phyloP scores from a whole-genome alignment of 805 yeast species.

The Yamadazyma phyllophila region DNA sequence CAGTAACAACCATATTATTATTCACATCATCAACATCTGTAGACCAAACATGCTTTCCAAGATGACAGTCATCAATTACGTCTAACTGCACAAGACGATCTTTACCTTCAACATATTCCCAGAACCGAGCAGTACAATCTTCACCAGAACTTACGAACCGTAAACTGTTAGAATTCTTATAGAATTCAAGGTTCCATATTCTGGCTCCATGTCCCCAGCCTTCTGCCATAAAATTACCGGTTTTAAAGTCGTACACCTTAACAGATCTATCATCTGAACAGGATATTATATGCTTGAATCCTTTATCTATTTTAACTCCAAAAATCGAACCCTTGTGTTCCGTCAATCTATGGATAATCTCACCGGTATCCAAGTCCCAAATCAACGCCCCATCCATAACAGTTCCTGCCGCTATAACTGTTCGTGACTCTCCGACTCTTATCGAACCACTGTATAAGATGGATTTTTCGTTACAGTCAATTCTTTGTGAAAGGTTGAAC shows the following conservation, averaged over 20 bases:
- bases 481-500: constrained; percentile 25
- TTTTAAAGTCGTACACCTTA: constrained; percentile 61
- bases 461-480: constrained; percentile 66
- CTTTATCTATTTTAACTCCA: constrained; percentile 61
- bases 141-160: constrained; percentile 75
- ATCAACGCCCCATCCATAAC: constrained; percentile 84
- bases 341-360: constrained; percentile 52
- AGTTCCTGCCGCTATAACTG: constrained; percentile 82
- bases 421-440: constrained; percentile 37
- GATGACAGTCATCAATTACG: constrained; percentile 62
- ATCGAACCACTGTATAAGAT: constrained; percentile 86
- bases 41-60: constrained; percentile 88
- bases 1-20: constrained; percentile 61
- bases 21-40: constrained; percentile 50
- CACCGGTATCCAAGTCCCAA: constrained; percentile 57
- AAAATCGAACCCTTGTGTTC: constrained; percentile 93
- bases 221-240: constrained; percentile 61
- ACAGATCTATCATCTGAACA: constrained; percentile 96
- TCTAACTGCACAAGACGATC: constrained; percentile 38
- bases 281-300: constrained; percentile 58
- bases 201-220: constrained; percentile 98
- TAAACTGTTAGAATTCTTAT: constrained; percentile 45
- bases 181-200: constrained; percentile 79
- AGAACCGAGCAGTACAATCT: constrained; percentile 79
- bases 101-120: constrained; percentile 49